A percentile compares a stretch with the other conserved stretches of the same genome.
Evolutionary conservation across 768 basidiomycete genomes (phyloP).

Genomic region (Suillus decipiens): DNA sequence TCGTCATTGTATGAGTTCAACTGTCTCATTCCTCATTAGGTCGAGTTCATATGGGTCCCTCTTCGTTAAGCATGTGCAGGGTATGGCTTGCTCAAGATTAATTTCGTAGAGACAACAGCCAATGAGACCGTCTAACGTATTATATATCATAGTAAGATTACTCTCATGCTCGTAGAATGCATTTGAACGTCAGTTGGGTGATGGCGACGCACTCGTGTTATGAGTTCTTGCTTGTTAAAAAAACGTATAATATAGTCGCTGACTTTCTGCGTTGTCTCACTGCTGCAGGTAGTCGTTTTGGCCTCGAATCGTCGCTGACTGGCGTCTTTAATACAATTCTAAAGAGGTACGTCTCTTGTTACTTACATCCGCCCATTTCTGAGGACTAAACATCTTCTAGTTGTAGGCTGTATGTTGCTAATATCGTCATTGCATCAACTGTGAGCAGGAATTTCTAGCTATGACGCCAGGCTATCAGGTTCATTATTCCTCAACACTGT

Average conservation of each 20-base stretch:
- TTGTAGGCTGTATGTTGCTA: neutral
- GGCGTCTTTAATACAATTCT: neutral
- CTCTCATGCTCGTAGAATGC: neutral
- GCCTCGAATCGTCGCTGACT: neutral
- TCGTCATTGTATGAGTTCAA: neutral
- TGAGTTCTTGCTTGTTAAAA: neutral
- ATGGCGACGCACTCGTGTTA: neutral
- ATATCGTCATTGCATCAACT: neutral
- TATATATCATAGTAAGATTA: slow-evolving; percentile 3
- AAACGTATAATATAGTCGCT: neutral
- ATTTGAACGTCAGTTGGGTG: neutral
- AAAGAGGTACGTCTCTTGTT: neutral
- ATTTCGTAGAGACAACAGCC: neutral
- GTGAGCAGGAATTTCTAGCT: neutral
- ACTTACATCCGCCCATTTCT: neutral
- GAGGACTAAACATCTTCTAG: neutral
- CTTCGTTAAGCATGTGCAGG: neutral
- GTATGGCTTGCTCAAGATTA: neutral
- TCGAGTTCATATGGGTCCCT: slow-evolving; percentile 2
- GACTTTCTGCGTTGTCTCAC: neutral
- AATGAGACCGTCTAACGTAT: neutral
- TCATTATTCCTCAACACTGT: neutral
- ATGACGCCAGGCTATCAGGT: neutral
- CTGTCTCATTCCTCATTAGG: neutral
- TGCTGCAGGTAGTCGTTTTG: neutral